phyloP scores from a whole-genome alignment of 2,329 filamentous ascomycete genomes.

The Xylariales sp. region DNA sequence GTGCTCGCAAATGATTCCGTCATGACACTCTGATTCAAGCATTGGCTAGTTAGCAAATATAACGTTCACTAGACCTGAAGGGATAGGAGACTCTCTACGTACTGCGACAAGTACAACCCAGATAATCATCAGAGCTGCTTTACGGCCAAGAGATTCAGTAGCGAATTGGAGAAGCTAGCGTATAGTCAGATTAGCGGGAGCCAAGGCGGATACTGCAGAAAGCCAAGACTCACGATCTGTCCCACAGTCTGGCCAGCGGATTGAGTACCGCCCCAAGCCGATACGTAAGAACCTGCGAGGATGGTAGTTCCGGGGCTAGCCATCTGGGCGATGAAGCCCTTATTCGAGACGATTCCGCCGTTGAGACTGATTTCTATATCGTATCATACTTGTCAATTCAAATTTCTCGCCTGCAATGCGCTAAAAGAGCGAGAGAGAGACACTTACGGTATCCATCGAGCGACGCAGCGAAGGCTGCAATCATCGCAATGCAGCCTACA shows the following conservation, averaged over 20 bases:
- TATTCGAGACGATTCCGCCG: slow-evolving; percentile 5
- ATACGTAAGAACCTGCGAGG: not conserved
- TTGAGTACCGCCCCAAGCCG: slow-evolving; percentile 3
- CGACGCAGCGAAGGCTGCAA: slow-evolving; percentile 3
- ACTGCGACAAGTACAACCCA: slow-evolving; percentile 4
- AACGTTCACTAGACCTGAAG: not conserved
- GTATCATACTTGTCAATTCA: not conserved
- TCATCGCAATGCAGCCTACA: slow-evolving; percentile 3
- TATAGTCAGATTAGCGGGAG: not conserved
- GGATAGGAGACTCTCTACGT: not conserved
- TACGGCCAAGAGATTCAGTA: slow-evolving; percentile 2
- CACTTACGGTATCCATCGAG: slow-evolving; percentile 5
- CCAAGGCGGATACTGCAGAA: not conserved
- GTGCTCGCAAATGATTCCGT: slow-evolving; percentile 3
- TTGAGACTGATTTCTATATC: slow-evolving; percentile 3
- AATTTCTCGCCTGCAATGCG: not conserved
- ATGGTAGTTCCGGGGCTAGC: slow-evolving; percentile 1
- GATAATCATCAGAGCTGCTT: slow-evolving; percentile 6
- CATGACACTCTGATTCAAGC: not conserved
- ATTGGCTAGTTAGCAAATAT: not conserved
- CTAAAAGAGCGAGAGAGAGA: not conserved
- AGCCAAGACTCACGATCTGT: not conserved
- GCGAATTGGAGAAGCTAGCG: slow-evolving; percentile 1
- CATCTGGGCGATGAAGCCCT: slow-evolving; percentile 5
- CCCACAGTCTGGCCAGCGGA: slow-evolving; percentile 2